Evolutionary conservation across 371 early-diverging fungal genomes (phyloP).

Genomic region (Mortierella sp.): DNA sequence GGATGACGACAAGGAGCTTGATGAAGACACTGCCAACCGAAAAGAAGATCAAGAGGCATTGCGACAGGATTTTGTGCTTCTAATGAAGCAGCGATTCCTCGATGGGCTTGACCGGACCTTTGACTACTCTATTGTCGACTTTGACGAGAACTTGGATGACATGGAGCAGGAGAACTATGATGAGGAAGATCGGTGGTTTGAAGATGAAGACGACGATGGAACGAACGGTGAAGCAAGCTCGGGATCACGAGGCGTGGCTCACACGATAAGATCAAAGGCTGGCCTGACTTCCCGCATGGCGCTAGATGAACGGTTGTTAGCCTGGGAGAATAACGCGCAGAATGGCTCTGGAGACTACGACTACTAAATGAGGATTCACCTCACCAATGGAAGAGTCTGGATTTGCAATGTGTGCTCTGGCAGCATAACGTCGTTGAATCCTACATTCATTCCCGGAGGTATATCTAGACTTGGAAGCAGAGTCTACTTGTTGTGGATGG

Average conservation of each 20-base stretch:
- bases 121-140: conserved; percentile 49
- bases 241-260: neutral
- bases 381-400: too few species aligned
- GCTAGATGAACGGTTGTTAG: conserved; percentile 34
- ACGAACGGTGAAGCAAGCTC: neutral
- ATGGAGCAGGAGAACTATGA: conserved; percentile 46
- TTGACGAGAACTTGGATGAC: conserved; percentile 51
- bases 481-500: too few species aligned
- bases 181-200: conserved; percentile 46
- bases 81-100: conserved; percentile 49
- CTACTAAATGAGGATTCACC: conserved; percentile 22
- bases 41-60: conserved; percentile 35
- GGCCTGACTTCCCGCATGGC: conserved; percentile 4
- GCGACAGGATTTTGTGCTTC: conserved; percentile 33
- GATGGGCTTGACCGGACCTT: conserved; percentile 41
- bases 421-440: too few species aligned
- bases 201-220: conserved; percentile 25
- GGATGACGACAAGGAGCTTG: conserved; percentile 22
- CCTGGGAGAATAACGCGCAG: conserved; percentile 44
- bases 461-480: too few species aligned
- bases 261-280: neutral
- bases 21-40: conserved; percentile 17
- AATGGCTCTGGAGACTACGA: conserved; percentile 50
- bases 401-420: too few species aligned
- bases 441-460: too few species aligned